Base-by-base conservation (phyloP, 495 filamentous ascomycete species). In the Aspergillus asperescens region DNA sequence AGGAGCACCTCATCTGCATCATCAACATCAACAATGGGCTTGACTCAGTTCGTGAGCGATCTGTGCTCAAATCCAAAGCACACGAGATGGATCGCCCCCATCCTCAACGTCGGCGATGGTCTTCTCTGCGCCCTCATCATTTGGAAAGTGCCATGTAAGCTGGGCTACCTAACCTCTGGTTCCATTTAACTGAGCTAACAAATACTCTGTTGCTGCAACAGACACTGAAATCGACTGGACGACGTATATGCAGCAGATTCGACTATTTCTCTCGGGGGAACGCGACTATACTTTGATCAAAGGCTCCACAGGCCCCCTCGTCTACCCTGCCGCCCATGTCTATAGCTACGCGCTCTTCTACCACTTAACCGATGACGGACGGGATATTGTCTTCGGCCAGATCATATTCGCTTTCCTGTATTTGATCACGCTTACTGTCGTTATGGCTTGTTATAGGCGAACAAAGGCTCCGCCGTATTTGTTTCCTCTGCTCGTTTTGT, bases 171-270 rank as follows among this genome's bases (percentile, higher is more conserved):
- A 18, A 28, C 53, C 19, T 23, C 20, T 5, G 29, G 15, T 31
- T 6, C 41, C 47, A 56, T 52, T 23, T 23, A 34, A 19, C 60
- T 65, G 60, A 60, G 48, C 59, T 67, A 61, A 62, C 52, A 34
- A n/a, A n/a, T n/a, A n/a, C n/a, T n/a, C 25, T 42, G 12, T 20
- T 15, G 32, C 23, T 23, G 1, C 10, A 42, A 23, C 60, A 97
- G 93, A 98, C 67, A 98, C 93, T 37, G 93, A 98, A 66, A 98
- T 98, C 62, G 93, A 98, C 70, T 98, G 93, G 93, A 78, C 75
- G 46, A 89, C 92, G 1, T 98, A 98, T 67, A 97, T 97, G 91
- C 78, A 96, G 59, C 93, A 98, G 59, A 72, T 96, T 46, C 68
- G 79, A 22, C 85, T 90, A 28, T 93, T 86, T 60, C 63, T 89